Conservation (phyloP, 2,329 filamentous ascomycete species). For the Ceratocystis colombiana region DNA sequence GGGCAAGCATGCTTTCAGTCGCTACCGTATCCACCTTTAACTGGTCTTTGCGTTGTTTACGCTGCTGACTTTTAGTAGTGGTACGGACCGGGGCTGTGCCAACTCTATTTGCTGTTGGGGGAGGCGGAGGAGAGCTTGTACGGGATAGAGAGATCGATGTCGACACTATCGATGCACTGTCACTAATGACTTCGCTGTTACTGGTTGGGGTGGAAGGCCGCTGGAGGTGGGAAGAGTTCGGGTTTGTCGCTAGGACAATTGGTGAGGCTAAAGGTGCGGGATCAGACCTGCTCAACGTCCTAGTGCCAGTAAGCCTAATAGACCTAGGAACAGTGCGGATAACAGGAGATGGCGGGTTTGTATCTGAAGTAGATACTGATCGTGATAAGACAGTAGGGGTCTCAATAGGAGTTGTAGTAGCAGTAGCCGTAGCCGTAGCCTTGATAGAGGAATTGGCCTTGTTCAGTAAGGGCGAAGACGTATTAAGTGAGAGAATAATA, state of each 20-base stretch:
- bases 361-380: background rate
- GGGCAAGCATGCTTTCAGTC: constrained; percentile 41
- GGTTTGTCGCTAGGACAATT: background rate
- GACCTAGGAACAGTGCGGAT: constrained; percentile 18
- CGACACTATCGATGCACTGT: constrained; percentile 64
- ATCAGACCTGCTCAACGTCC: constrained; percentile 1
- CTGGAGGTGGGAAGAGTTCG: constrained; percentile 32
- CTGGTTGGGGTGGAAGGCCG: constrained; percentile 55
- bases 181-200: constrained; percentile 63
- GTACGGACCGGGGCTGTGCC: constrained; percentile 58
- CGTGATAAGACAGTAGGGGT: constrained; percentile 1
- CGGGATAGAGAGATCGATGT: constrained; percentile 57
- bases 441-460: constrained; percentile 4
- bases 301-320: constrained; percentile 19
- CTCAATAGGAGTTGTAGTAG: constrained; percentile 15
- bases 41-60: constrained; percentile 62
- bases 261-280: constrained; percentile 39
- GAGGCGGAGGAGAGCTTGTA: constrained; percentile 62
- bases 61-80: constrained; percentile 68
- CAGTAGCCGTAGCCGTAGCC: constrained; percentile 1
- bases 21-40: constrained; percentile 51
- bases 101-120: constrained; percentile 44
- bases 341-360: constrained; percentile 15
- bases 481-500: constrained; percentile 11
- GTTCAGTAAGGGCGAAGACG: background rate